Percentiles rank a stretch among this genome's conserved stretches.
Evolutionary conservation across 768 basidiomycete genomes (phyloP).

Genomic region (Russula compacta): DNA sequence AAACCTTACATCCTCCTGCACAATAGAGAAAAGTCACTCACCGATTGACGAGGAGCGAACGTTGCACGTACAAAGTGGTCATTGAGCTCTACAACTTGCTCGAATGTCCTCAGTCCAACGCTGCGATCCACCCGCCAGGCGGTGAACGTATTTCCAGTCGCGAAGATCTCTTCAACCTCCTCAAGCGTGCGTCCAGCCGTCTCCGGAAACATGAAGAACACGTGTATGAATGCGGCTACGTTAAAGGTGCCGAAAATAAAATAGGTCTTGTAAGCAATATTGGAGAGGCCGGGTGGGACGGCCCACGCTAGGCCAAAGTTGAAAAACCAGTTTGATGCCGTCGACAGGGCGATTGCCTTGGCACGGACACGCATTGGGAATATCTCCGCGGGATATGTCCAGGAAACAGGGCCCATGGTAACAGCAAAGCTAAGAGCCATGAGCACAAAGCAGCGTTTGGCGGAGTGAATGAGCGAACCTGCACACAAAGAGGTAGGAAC

Average conservation of each 20-base stretch:
- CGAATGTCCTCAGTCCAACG: slow-evolving; percentile 53
- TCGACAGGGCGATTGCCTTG: slow-evolving; percentile 34
- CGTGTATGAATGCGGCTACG: slow-evolving; percentile 59
- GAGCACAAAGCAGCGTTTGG: background rate
- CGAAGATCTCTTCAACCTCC: slow-evolving; percentile 73
- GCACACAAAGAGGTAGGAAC: slow-evolving; percentile 70
- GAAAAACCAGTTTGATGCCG: slow-evolving; percentile 38
- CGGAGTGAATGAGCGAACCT: slow-evolving; percentile 20
- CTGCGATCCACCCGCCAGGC: slow-evolving; percentile 61
- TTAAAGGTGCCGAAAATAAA: slow-evolving; percentile 75
- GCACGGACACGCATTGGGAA: slow-evolving; percentile 30
- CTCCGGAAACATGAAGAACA: slow-evolving; percentile 76
- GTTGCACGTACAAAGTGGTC: background rate
- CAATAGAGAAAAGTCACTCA: background rate
- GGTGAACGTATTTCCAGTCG: slow-evolving; percentile 54
- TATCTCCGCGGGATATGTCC: slow-evolving; percentile 48
- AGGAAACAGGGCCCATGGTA: slow-evolving; percentile 68
- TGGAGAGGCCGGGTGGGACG: slow-evolving; percentile 58
- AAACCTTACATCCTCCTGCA: background rate
- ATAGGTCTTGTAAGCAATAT: slow-evolving; percentile 67
- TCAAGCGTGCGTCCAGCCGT: slow-evolving; percentile 65
- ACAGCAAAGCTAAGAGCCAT: slow-evolving; percentile 22
- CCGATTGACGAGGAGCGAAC: background rate
- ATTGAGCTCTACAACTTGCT: slow-evolving; percentile 33
- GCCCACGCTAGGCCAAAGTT: slow-evolving; percentile 43